A percentile compares a stretch with the other conserved stretches of the same genome.
Conservation (phyloP, 2,329 filamentous ascomycete species). For the Sporothrix euskadiensis region DNA sequence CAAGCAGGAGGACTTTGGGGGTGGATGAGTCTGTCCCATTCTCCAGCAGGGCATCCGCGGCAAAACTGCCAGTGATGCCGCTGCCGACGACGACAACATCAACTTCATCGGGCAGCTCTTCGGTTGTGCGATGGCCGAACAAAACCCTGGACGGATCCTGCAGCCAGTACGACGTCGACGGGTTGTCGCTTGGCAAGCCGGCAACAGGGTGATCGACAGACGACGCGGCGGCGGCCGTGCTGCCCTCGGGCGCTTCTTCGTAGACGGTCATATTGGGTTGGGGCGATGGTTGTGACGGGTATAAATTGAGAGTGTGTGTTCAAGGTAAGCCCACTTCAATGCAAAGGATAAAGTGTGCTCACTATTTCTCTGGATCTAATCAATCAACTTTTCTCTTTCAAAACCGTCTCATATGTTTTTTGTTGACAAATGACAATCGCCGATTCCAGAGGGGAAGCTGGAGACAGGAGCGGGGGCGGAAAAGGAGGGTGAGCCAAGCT, state of each 20-base stretch:
- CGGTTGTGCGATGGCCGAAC: constrained; percentile 67
- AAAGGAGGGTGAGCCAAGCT: neutral
- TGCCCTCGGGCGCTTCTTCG: constrained; percentile 34
- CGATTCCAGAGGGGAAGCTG: neutral
- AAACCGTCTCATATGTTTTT: neutral
- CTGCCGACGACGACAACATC: constrained; percentile 74
- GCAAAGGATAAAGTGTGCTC: neutral
- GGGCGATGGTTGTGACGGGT: neutral
- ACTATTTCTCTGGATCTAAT: neutral
- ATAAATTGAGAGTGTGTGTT: neutral
- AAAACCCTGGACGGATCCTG: constrained; percentile 64
- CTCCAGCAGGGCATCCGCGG: constrained; percentile 61
- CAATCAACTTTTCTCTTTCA: neutral
- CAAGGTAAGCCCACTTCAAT: too few species aligned
- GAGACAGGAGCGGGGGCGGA: neutral
- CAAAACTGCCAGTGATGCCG: constrained; percentile 74
- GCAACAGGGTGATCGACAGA: constrained; percentile 35
- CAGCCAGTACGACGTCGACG: constrained; percentile 73
- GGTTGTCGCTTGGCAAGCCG: constrained; percentile 60
- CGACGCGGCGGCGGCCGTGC: neutral
- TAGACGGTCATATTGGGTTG: constrained; percentile 32
- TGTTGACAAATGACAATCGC: neutral
- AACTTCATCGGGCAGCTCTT: constrained; percentile 59
- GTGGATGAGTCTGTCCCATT: constrained; percentile 34
- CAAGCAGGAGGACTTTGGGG: constrained; percentile 66